A percentile compares a stretch with the other conserved stretches of the same genome.
Evolutionary conservation across 495 filamentous ascomycete species (phyloP).

Genomic region (Penicillium ucsense): DNA sequence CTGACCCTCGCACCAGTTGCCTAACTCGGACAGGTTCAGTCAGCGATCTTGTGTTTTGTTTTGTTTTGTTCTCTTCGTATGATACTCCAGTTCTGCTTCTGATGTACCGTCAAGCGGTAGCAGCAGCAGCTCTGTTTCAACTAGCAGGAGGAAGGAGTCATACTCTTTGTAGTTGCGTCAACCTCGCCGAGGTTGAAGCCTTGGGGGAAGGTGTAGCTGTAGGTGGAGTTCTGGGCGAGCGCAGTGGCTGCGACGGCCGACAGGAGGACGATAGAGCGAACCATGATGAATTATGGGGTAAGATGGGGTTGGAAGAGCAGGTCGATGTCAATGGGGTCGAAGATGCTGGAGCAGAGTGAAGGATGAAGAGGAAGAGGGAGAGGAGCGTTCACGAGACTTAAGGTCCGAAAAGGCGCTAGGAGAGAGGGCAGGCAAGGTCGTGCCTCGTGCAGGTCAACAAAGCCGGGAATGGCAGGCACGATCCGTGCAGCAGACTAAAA

Average conservation of each 20-base stretch:
- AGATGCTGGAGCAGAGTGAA: slow-evolving; percentile 7
- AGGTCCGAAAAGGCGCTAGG: slow-evolving; percentile 12
- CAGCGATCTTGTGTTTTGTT: too few relatives aligned
- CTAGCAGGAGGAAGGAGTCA: too few relatives aligned
- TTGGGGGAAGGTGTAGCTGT: slow-evolving; percentile 27
- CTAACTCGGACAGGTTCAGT: slow-evolving; percentile 9
- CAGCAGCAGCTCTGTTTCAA: too few relatives aligned
- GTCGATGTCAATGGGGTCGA: background rate
- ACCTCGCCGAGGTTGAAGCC: slow-evolving; percentile 31
- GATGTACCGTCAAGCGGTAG: too few relatives aligned
- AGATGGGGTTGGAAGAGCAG: background rate
- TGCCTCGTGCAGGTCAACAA: slow-evolving; percentile 5
- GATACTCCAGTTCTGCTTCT: too few relatives aligned
- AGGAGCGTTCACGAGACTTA: slow-evolving; percentile 5
- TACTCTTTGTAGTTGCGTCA: too few relatives aligned
- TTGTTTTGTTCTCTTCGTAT: too few relatives aligned
- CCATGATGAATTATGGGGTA: slow-evolving; percentile 18
- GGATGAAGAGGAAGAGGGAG: slow-evolving; percentile 8
- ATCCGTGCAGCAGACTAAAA: background rate
- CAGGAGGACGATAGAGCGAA: slow-evolving; percentile 23
- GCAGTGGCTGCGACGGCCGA: slow-evolving; percentile 22
- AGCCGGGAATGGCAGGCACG: slow-evolving; percentile 2
- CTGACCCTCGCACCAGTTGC: slow-evolving; percentile 36
- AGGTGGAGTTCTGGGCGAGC: slow-evolving; percentile 15
- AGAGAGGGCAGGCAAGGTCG: slow-evolving; percentile 12